Evolutionary conservation across 495 filamentous ascomycete genomes (phyloP).

Genomic region (Wilcoxina mikolae): DNA sequence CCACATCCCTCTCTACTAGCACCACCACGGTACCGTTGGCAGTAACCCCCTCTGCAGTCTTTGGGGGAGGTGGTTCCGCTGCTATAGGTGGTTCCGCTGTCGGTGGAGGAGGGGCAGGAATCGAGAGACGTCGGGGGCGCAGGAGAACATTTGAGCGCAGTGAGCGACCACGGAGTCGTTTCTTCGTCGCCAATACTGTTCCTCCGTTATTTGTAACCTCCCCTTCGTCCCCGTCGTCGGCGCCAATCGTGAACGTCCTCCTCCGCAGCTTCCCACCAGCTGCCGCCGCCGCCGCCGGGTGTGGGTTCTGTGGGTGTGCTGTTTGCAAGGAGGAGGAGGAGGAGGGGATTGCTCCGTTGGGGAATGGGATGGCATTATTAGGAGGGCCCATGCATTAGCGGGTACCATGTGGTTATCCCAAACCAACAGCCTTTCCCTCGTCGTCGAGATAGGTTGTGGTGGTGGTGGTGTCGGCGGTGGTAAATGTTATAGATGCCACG

Average conservation of each 20-base stretch:
- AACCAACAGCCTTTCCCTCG: too few relatives aligned
- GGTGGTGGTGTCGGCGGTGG: too few relatives aligned
- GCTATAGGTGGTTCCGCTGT: neutral
- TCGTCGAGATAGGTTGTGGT: too few relatives aligned
- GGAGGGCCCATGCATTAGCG: slow-evolving; percentile 6
- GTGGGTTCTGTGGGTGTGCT: neutral
- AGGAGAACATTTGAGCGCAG: slow-evolving; percentile 2
- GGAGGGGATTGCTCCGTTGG: neutral
- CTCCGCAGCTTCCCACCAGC: neutral
- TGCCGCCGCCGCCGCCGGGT: neutral
- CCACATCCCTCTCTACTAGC: too few relatives aligned
- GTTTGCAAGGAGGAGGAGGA: neutral
- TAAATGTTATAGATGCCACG: too few relatives aligned
- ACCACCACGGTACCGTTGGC: too few relatives aligned
- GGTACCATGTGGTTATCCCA: too few relatives aligned
- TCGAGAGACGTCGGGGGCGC: neutral
- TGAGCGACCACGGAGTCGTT: neutral
- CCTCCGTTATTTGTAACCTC: neutral
- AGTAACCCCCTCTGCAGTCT: too few relatives aligned
- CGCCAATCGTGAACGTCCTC: neutral
- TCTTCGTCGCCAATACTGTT: neutral
- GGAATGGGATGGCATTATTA: neutral
- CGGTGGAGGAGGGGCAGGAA: neutral
- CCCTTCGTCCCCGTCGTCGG: neutral
- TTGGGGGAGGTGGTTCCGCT: too few relatives aligned